Evolutionary conservation across 192 early-diverging fungal species (phyloP), one percentile per base, ranked within the genome.

Genomic region (Podochytrium sp.): DNA sequence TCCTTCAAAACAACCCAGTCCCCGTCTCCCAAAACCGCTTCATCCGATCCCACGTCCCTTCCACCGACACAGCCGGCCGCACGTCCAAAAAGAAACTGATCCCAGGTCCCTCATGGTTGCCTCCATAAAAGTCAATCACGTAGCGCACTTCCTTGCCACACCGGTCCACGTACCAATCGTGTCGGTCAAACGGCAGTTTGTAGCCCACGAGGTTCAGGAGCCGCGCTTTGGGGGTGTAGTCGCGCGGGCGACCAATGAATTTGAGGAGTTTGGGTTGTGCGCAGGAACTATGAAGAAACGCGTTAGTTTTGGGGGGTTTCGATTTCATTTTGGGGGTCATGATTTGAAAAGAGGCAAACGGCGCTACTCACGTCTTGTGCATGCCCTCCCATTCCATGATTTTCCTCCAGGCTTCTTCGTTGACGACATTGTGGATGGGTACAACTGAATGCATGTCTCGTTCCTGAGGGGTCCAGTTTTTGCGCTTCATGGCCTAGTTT

Each of bases 361-460:
- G n/a, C n/a, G 53, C 34, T 30, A 74, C 83, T 55, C 83, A 91
- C 90, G 78, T 84, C 38, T 84, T 73, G 49, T 85, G 84, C 70
- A 85, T 80, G 7, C 53, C 51, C 79, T 99, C 97, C 97, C 97
- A 99, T 78, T 94, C 92, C 55, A 94, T 78, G 38, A 99, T 92
- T 79, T 99, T 95, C 41, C 90, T 81, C 96, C 96, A 98, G 39
- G 93, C 93, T 61, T 90, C 92, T 75, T 99, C 97, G 76, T 99
- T 99, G 74, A 99, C 85, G 69, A 95, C 96, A 76, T 99, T 99
- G 80, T 99, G 97, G 76, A 99, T 99, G 72, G 95, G 91, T 0
- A 99, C 97, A 92, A 99, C 97, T 1, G 82, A 53, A 70, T 74
- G 79, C 85, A 86, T 69, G 71, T 83, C 50, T 57, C 50, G 6